Evolutionary conservation across 139 green algal genomes (phyloP).

Genomic region (Zygnema circumcarinatum): DNA sequence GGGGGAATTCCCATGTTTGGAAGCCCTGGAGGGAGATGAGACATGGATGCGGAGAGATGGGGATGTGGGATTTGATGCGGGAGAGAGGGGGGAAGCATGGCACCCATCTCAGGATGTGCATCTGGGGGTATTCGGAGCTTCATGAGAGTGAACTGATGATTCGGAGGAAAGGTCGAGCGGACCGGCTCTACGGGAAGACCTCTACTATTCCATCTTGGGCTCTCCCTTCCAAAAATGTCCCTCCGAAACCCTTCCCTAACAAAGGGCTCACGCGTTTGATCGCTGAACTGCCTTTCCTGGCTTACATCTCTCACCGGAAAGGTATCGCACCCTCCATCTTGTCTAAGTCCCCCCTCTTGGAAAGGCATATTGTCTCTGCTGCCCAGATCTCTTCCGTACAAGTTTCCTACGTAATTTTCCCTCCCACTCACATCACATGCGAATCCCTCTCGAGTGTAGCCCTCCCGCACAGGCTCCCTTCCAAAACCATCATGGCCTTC

Average conservation of each 20-base stretch:
- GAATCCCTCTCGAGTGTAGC: not conserved
- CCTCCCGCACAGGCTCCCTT: not conserved
- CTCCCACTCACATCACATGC: not conserved
- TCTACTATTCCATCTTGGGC: not conserved
- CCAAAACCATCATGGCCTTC: not conserved
- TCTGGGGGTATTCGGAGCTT: constrained; percentile 3
- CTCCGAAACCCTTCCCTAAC: not conserved
- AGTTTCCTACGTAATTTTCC: not conserved
- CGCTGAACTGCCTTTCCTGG: not conserved
- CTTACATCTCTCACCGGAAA: not conserved
- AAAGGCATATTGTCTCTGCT: not conserved
- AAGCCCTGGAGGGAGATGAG: not conserved
- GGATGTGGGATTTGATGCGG: not conserved
- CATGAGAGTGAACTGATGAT: constrained; percentile 4
- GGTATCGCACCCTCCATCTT: not conserved
- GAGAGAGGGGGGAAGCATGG: not conserved
- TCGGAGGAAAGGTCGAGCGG: not conserved
- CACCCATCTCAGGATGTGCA: constrained; percentile 5
- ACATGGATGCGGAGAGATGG: not conserved
- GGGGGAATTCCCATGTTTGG: not conserved
- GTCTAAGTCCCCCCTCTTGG: not conserved
- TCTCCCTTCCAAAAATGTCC: not conserved
- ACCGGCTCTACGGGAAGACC: not conserved
- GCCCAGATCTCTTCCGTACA: not conserved
- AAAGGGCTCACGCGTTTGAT: not conserved